Base-by-base conservation (phyloP, 2,329 filamentous ascomycete species). In the Scytalidium lignicola region DNA sequence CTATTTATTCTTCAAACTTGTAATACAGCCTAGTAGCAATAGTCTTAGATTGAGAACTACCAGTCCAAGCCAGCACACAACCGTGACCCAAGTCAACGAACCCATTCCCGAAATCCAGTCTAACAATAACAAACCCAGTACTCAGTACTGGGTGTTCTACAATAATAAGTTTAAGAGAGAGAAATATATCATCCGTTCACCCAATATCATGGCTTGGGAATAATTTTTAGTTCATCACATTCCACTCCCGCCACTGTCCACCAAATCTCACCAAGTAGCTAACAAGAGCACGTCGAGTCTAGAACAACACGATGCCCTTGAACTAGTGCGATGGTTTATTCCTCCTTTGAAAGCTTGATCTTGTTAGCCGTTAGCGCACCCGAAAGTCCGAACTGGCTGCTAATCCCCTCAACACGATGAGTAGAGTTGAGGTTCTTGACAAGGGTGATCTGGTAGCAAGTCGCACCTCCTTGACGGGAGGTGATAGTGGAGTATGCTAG, bases 351-450 rank as follows among this genome's bases (percentile, higher is more conserved):
- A 8, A 17, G 22, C 48, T 45, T 37, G 18, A 49, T 55, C 47
- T 64, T 63, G 50, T 57, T 58, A 43, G 60, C 55, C 49, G 52
- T 70, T 40, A 87, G 74, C 51, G 86, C 85, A 50, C 78, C 85
- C 43, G 71, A 68, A 37, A 90, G 75, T 41, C 74, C 79, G 62
- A 78, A 86, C 58, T 89, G 85, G 40, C 70, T 78, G n/a, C 72
- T 62, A 55, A 90, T 77, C 43, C 86, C 86, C 63, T 90, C 85
- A 55, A 89, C 69, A 61, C 87, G 83, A 71, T 90, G 86, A 19
- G 83, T 88, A 22, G 84, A 86, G 74, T 90, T 90, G 70, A 90
- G 79, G 69, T 90, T 90, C 79, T 90, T 90, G 66, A 90, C 85
- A 48, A 88, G 70, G 23, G 81, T 83, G 65, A 90, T 85, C 70